phyloP scores from a whole-genome alignment of 192 early-diverging fungal genomes.

The Piromyces finnis region DNA sequence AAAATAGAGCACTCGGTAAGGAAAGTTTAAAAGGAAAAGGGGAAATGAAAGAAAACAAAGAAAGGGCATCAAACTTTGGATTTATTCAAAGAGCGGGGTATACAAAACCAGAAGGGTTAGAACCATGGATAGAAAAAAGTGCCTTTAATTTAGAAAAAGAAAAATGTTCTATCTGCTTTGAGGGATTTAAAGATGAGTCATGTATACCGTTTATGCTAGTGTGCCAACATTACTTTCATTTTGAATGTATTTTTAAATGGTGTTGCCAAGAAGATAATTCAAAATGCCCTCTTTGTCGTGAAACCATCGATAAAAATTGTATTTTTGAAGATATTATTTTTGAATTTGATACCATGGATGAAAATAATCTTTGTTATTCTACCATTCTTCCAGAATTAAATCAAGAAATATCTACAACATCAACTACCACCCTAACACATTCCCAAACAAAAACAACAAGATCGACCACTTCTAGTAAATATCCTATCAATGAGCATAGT shows the following conservation, averaged over 20 bases:
- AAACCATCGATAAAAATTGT: not conserved
- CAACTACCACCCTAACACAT: not conserved
- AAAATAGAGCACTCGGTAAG: too few relatives aligned
- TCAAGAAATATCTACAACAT: not conserved
- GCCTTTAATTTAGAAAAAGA: not conserved
- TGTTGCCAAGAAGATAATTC: not conserved
- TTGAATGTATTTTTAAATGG: not conserved
- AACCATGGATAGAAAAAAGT: not conserved
- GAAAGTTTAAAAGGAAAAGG: too few relatives aligned
- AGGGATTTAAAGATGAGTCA: not conserved
- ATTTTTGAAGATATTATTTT: not conserved
- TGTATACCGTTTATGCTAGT: not conserved
- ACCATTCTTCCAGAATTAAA: not conserved
- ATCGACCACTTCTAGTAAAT: not conserved
- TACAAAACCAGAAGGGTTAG: not conserved
- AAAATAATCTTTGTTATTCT: not conserved
- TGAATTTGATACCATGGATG: not conserved
- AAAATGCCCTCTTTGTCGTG: not conserved
- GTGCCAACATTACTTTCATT: not conserved
- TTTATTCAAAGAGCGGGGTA: not conserved
- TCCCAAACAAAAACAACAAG: not conserved
- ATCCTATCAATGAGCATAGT: too few relatives aligned
- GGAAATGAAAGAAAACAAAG: too few relatives aligned
- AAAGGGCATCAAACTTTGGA: not conserved
- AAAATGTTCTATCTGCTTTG: not conserved